Evolutionary conservation across 2,329 filamentous ascomycete species (phyloP).

Genomic region (Venturia pyrina): DNA sequence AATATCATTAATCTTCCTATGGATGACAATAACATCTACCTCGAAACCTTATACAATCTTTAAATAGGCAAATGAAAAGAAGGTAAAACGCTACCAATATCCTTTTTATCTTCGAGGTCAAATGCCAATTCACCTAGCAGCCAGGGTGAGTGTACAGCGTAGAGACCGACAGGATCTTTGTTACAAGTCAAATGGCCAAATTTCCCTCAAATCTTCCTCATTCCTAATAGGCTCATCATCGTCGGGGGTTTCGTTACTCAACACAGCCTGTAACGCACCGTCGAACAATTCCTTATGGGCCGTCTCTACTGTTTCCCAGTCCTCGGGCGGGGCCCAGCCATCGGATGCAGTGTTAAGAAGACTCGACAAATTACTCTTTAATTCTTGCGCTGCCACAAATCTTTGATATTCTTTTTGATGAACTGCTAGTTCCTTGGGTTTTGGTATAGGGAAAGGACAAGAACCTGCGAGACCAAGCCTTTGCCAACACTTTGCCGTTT

Average conservation of each 20-base stretch:
- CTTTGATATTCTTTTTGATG: constrained; percentile 23
- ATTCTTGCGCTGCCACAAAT: constrained; percentile 25
- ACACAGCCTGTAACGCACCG: too few relatives aligned
- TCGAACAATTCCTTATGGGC: too few relatives aligned
- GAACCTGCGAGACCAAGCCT: constrained; percentile 15
- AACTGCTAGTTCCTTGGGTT: constrained; percentile 18
- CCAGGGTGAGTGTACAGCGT: too few relatives aligned
- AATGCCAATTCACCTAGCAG: too few relatives aligned
- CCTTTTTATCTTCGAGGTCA: too few relatives aligned
- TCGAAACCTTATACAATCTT: too few relatives aligned
- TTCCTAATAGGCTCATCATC: constrained; percentile 26
- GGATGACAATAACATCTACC: too few relatives aligned
- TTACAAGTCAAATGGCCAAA: constrained; percentile 27
- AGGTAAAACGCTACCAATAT: too few relatives aligned
- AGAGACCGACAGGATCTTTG: neutral
- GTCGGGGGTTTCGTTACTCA: constrained; percentile 9
- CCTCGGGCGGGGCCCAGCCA: constrained; percentile 27
- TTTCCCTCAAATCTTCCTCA: constrained; percentile 24
- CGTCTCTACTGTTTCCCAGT: constrained; percentile 22
- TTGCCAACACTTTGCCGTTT: too few relatives aligned
- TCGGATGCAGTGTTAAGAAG: constrained; percentile 25
- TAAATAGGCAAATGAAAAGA: too few relatives aligned
- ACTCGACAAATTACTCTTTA: constrained; percentile 21
- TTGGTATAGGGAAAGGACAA: constrained; percentile 24
- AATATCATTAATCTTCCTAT: too few relatives aligned